Base-by-base conservation (phyloP, 2,329 filamentous ascomycete species). In the Pseudopyricularia cyperi region DNA sequence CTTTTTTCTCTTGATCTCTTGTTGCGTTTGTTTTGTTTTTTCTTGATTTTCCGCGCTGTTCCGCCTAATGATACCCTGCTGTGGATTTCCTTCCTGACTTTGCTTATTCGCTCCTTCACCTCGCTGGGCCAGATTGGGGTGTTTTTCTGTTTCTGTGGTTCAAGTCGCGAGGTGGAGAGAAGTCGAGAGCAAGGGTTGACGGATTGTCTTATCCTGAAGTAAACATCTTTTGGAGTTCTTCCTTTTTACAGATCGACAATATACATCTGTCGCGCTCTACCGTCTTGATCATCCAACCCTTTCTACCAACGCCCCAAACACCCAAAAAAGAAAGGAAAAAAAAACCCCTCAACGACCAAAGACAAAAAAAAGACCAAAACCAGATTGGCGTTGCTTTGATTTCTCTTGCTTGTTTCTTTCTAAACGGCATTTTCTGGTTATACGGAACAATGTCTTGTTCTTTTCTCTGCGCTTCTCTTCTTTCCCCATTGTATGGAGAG, bases 11-110 rank as follows among this genome's bases (percentile, higher is more conserved):
- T 47, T 47, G 30, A 32, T 48, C 49, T 51, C 35, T 51, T 44
- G 56, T 46, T 56, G 54, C 50, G 53, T 42, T n/a, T n/a, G n/a
- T n/a, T n/a, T n/a, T 44, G 47, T 55, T 55, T 37, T 57, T 57
- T 55, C 51, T 56, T 57, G 57, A 39, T 58, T 56, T 56, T 54
- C 50, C 52, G 48, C 52, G 37, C 54, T 58, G 56, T 56, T 50
- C 15, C 48, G 12, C 17, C 32, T 34, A 35, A 42, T 26, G 26
- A 50, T 50, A 50, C 48, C 48, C 48, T 22, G 33, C 24, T 34
- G 22, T 51, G 35, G 49, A 39, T 51, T 34, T 51, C 1, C 19
- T 46, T 51, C 49, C 35, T 34, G 49, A 51, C 49, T 22, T 51
- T 51, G 49, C 42, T 46, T 26, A 22, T 17, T 30, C n/a, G 24